Evolutionary conservation across 2,329 filamentous ascomycete species (phyloP).

Genomic region (Paecilomyces niveus): DNA sequence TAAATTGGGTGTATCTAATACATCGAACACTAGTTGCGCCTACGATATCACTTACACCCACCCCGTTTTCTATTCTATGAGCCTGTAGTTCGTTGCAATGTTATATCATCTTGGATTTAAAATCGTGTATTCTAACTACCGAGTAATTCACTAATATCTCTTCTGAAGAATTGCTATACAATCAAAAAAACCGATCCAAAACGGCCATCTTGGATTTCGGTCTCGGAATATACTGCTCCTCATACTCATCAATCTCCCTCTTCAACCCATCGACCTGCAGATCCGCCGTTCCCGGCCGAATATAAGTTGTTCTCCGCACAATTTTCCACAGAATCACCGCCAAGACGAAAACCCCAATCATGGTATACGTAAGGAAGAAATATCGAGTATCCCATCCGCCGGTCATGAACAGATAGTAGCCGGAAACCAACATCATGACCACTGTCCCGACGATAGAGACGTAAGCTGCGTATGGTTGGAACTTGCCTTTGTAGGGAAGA

Average conservation of each 20-base stretch:
- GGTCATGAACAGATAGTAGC: slow-evolving; percentile 64
- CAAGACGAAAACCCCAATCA: slow-evolving; percentile 57
- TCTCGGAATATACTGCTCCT: not conserved
- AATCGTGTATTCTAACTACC: too few species aligned
- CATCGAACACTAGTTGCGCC: too few species aligned
- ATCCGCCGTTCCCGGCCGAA: not conserved
- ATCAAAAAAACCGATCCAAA: not conserved
- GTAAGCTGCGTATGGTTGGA: slow-evolving; percentile 65
- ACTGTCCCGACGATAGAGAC: slow-evolving; percentile 56
- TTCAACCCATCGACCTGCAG: not conserved
- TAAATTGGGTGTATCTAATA: too few species aligned
- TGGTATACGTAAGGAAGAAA: slow-evolving; percentile 65
- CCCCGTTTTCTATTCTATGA: too few species aligned
- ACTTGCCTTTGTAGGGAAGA: slow-evolving; percentile 60
- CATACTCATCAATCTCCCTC: not conserved
- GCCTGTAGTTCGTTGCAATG: too few species aligned
- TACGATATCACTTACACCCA: too few species aligned
- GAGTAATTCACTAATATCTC: too few species aligned
- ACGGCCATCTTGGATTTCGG: not conserved
- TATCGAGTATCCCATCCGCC: slow-evolving; percentile 55
- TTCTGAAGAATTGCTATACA: not conserved
- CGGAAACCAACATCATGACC: slow-evolving; percentile 63
- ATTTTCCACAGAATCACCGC: slow-evolving; percentile 46
- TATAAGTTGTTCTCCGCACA: not conserved
- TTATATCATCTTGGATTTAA: too few species aligned